Evolutionary conservation across 2,329 filamentous ascomycete species (phyloP), one percentile per base, ranked within the genome.

Genomic region (Aspergillus transmontanensis): DNA sequence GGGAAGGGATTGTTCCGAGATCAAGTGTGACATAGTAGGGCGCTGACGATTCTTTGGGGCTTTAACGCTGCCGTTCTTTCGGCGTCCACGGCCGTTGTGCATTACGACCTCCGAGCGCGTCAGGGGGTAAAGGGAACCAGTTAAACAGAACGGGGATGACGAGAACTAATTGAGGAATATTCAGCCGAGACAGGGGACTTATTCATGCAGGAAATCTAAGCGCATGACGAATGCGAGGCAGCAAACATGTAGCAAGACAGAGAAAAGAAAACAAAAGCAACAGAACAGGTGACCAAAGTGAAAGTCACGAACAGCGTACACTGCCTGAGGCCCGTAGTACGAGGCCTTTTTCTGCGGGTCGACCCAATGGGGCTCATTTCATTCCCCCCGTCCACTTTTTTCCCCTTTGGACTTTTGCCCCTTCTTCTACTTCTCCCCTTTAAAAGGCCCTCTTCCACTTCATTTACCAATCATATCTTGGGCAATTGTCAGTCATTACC

Each of bases 11-110:
- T 67, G 57, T 16, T 72, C 69, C 28, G 70, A 57, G 14, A 73
- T 53, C 51, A 75, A 67, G 46, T 73, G 72, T 36, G 73, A 72
- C 59, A 74, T 70, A 6, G 75, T 73, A 51, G 68, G 71, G 57
- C 69, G 73, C 28, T 68, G 69, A 58, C 64, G 66, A 54, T 56
- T 65, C 61, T 69, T 72, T 41, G 69, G 60, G 45, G 61, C 59
- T 61, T 67, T 70, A 59, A 75, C 62, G 60, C 72, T 76, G 67
- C 71, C 74, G 64, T 75, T 71, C 63, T 73, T 74, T 67, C 68
- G 75, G 59, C 64, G 71, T 32, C 64, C 64, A 55, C 65, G 65
- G 51, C 65, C 64, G 64, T 70, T 66, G 58, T 66, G 64, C 68
- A 69, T 71, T 57, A 39, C 55, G 46, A 55, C 34, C 61, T 60